phyloP scores from a whole-genome alignment of 768 basidiomycete species.

The Nidula microcarpa region DNA sequence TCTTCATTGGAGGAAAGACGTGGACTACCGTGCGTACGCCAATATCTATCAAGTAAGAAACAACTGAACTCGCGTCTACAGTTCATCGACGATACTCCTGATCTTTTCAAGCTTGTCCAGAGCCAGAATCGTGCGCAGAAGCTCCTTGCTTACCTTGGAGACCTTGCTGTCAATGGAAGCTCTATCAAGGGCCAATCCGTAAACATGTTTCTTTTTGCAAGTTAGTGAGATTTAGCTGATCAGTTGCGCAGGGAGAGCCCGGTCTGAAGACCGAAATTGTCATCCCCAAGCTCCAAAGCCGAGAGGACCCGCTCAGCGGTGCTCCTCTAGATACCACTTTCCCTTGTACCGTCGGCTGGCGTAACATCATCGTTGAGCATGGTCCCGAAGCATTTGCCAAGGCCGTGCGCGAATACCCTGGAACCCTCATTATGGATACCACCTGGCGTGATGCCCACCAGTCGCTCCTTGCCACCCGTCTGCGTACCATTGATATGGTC shows the following conservation, averaged over 20 bases:
- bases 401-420: conserved; percentile 94
- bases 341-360: conserved; percentile 91
- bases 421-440: conserved; percentile 95
- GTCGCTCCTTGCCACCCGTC: conserved; percentile 92
- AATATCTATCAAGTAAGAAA: background rate
- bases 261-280: conserved; percentile 88
- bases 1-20: conserved; percentile 94
- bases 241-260: conserved; percentile 70
- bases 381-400: conserved; percentile 98
- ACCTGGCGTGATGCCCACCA: conserved; percentile 99
- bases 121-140: conserved; percentile 99
- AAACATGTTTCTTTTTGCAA: conserved; percentile 6
- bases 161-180: conserved; percentile 96
- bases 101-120: conserved; percentile 97
- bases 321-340: conserved; percentile 72
- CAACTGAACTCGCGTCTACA: conserved; percentile 19
- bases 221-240: background rate
- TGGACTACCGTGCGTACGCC: conserved; percentile 73
- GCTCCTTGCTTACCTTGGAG: conserved; percentile 93
- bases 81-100: conserved; percentile 99
- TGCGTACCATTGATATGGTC: conserved; percentile 95
- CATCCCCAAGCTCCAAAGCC: conserved; percentile 77
- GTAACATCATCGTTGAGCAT: conserved; percentile 97
- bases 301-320: conserved; percentile 66
- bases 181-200: conserved; percentile 93